Percentiles rank a stretch among this genome's conserved stretches.
Conservation (phyloP, 2,329 filamentous ascomycete species). For the Arthrobotrys megalospora region DNA sequence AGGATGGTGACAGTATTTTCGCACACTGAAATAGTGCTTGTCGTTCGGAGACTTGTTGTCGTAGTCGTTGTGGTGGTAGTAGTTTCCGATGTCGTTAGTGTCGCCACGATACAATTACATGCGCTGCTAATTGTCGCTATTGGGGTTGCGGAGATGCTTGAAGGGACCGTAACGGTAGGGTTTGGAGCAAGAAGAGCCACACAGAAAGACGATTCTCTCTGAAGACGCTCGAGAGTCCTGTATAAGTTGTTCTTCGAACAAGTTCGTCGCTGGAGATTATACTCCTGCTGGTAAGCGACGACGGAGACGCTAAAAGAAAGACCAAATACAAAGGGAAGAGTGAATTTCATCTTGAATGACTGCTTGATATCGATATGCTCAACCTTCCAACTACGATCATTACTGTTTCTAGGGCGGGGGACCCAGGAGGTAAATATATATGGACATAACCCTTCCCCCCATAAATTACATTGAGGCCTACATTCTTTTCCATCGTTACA, state of each 20-base stretch:
- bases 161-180: conserved; percentile 44
- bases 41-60: background rate
- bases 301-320: conserved; percentile 24
- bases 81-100: conserved; percentile 10
- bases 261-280: conserved; percentile 15
- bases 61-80: conserved; percentile 15
- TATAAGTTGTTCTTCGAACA: conserved; percentile 42
- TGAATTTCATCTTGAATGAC: conserved; percentile 22
- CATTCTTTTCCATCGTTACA: background rate
- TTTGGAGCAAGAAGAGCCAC: conserved; percentile 30
- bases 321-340: conserved; percentile 1
- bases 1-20: conserved; percentile 14
- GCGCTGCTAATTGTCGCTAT: conserved; percentile 44
- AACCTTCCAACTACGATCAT: background rate
- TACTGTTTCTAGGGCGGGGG: background rate
- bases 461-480: background rate
- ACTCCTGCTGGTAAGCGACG: conserved; percentile 4
- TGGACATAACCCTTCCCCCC: background rate
- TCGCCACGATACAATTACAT: conserved; percentile 41
- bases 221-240: conserved; percentile 45
- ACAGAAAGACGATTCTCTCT: conserved; percentile 47
- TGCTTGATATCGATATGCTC: background rate
- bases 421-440: background rate
- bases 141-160: conserved; percentile 42
- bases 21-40: conserved; percentile 3